Evolutionary conservation across 1,284 basidiomycete species (phyloP).

Genomic region (Heterobasidion occidentale): DNA sequence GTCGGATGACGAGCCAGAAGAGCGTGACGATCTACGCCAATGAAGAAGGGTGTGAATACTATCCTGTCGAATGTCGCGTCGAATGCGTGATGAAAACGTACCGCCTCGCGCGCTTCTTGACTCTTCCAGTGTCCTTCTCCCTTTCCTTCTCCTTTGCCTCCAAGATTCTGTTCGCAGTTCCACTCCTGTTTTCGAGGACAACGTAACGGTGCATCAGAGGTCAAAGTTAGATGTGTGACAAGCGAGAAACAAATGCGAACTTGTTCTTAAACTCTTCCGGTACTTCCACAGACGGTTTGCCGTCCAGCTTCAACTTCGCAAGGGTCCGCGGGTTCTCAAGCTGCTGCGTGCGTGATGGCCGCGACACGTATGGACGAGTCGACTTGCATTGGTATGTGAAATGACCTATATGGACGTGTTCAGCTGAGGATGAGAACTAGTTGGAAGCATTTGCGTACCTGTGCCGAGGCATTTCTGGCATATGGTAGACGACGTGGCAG

Average conservation of each 20-base stretch:
- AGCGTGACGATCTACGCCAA: conserved; percentile 32
- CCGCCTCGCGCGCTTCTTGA: conserved; percentile 47
- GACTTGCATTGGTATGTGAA: conserved; percentile 76
- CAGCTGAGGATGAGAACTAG: background rate
- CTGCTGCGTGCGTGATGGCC: conserved; percentile 70
- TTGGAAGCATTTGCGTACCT: conserved; percentile 29
- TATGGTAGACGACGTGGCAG: conserved; percentile 53
- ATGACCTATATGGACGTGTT: conserved; percentile 41
- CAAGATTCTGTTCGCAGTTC: conserved; percentile 67
- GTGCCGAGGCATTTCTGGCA: conserved; percentile 73
- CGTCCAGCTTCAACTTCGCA: conserved; percentile 55
- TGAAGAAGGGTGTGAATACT: conserved; percentile 29
- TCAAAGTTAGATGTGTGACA: background rate
- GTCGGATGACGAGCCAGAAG: conserved; percentile 27
- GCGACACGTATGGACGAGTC: conserved; percentile 62
- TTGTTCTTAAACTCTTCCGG: conserved; percentile 77
- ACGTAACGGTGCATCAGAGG: background rate
- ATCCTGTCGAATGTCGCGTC: background rate
- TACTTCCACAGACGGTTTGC: conserved; percentile 65
- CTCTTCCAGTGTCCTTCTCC: conserved; percentile 31
- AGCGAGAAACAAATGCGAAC: conserved; percentile 30
- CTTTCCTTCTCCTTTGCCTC: conserved; percentile 69
- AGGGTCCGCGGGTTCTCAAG: conserved; percentile 63
- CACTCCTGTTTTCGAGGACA: conserved; percentile 33
- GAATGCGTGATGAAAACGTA: conserved; percentile 19